These are phyloP conservation scores for Pythium insidiosum DNA, from an alignment of 352 stramenopile species.

Conservation along the genomic window DNA sequence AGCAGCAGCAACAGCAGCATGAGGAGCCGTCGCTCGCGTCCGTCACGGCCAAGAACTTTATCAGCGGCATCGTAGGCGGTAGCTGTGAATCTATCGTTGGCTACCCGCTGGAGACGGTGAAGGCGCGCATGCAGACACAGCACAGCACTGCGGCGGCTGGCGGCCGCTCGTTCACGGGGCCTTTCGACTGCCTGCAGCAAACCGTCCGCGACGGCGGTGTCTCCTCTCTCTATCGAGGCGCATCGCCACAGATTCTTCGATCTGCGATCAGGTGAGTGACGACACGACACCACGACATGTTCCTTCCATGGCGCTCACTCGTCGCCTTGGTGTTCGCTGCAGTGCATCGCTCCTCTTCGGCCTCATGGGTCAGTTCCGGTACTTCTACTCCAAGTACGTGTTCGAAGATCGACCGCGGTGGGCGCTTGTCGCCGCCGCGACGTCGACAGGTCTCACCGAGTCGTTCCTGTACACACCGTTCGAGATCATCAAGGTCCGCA, in stretches of 20 bases:
- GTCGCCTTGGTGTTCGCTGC: not conserved
- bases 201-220: slow-evolving; percentile 27
- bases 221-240: slow-evolving; percentile 28
- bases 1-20: too few relatives aligned
- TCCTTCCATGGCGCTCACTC: not conserved
- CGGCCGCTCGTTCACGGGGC: slow-evolving; percentile 5
- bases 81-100: slow-evolving; percentile 27
- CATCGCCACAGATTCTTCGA: slow-evolving; percentile 30
- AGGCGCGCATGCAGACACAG: slow-evolving; percentile 36
- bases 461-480: slow-evolving; percentile 35
- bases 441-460: slow-evolving; percentile 28
- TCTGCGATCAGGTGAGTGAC: slow-evolving; percentile 27
- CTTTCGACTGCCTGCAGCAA: slow-evolving; percentile 22
- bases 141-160: not conserved
- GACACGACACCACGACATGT: not conserved
- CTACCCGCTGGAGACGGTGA: slow-evolving; percentile 40
- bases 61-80: slow-evolving; percentile 29
- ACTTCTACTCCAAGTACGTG: slow-evolving; percentile 28
- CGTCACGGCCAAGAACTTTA: slow-evolving; percentile 29
- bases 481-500: slow-evolving; percentile 35
- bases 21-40: slow-evolving; percentile 18
- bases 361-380: slow-evolving; percentile 38
- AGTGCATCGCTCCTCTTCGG: slow-evolving; percentile 34
- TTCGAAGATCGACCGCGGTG: slow-evolving; percentile 20
- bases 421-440: slow-evolving; percentile 18